Conservation (phyloP, 495 filamentous ascomycete genomes). For the Chlorociboria aeruginascens region DNA sequence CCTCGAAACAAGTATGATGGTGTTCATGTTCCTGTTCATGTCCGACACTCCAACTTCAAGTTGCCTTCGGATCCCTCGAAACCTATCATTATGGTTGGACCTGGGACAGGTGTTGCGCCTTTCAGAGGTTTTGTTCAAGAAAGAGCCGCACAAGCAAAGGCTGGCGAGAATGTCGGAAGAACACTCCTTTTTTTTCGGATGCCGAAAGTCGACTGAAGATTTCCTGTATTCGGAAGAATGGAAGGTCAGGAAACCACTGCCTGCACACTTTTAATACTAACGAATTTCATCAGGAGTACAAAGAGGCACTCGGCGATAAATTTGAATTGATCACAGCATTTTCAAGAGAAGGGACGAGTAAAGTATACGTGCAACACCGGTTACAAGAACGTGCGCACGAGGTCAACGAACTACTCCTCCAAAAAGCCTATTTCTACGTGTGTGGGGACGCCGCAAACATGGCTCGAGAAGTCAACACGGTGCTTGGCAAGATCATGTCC, state of each 20-base stretch:
- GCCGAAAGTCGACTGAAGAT: constrained; percentile 73
- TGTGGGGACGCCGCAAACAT: constrained; percentile 98
- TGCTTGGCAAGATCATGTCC: constrained; percentile 74
- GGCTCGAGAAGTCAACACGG: constrained; percentile 88
- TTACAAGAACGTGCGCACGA: constrained; percentile 71
- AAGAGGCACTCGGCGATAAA: constrained; percentile 68
- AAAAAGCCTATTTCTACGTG: constrained; percentile 94
- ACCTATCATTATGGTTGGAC: constrained; percentile 91
- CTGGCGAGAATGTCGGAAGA: constrained; percentile 76
- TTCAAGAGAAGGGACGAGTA: constrained; percentile 70
- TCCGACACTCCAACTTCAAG: constrained; percentile 99
- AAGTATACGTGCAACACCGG: constrained; percentile 96
- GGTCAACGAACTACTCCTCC: constrained; percentile 74
- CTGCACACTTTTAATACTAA: not conserved
- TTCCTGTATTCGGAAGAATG: constrained; percentile 89
- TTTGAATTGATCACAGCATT: constrained; percentile 88
- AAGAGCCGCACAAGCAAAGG: constrained; percentile 65
- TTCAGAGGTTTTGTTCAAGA: constrained; percentile 96
- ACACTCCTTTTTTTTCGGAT: constrained; percentile 93
- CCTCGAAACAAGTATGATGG: constrained; percentile 97
- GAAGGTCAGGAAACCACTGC: constrained; percentile 50
- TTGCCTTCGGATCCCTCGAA: constrained; percentile 89
- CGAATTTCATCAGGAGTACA: constrained; percentile 50
- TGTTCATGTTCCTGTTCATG: constrained; percentile 88
- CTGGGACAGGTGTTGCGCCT: constrained; percentile 92